Conservation (phyloP, 306 rosid species). For the Pachyrhizus erosus region DNA sequence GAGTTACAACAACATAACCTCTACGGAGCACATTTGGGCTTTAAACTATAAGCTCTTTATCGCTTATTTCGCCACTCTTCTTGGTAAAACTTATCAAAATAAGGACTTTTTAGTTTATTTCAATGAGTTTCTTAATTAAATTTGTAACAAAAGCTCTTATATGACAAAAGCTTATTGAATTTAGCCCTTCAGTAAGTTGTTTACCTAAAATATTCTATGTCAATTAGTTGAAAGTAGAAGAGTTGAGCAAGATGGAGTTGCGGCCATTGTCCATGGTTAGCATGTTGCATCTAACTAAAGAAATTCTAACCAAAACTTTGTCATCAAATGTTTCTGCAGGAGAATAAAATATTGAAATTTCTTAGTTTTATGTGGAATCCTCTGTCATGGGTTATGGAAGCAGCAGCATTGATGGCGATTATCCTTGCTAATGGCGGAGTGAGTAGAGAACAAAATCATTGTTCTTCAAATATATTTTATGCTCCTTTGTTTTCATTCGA, state of each 20-base stretch:
- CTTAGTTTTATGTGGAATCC: slow-evolving; percentile 94
- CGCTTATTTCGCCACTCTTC: neutral
- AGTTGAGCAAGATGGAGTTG: neutral
- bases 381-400: slow-evolving; percentile 97
- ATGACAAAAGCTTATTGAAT: neutral
- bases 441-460: slow-evolving; percentile 44
- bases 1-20: neutral
- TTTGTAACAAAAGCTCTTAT: neutral
- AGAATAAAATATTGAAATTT: slow-evolving; percentile 79
- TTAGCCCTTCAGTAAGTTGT: neutral
- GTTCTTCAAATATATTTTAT: neutral
- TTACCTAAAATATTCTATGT: neutral
- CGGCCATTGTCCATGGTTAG: neutral
- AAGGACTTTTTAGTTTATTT: neutral
- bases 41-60: neutral
- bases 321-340: slow-evolving; percentile 55
- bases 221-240: neutral
- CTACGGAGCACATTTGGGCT: neutral
- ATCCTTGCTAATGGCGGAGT: slow-evolving; percentile 91
- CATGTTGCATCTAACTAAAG: neutral
- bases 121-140: neutral
- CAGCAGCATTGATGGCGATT: slow-evolving; percentile 92
- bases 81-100: neutral
- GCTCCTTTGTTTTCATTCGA: neutral
- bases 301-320: neutral